Evolutionary conservation across 2,329 filamentous ascomycete species (phyloP).

Genomic region (Hypoxylon sp.): DNA sequence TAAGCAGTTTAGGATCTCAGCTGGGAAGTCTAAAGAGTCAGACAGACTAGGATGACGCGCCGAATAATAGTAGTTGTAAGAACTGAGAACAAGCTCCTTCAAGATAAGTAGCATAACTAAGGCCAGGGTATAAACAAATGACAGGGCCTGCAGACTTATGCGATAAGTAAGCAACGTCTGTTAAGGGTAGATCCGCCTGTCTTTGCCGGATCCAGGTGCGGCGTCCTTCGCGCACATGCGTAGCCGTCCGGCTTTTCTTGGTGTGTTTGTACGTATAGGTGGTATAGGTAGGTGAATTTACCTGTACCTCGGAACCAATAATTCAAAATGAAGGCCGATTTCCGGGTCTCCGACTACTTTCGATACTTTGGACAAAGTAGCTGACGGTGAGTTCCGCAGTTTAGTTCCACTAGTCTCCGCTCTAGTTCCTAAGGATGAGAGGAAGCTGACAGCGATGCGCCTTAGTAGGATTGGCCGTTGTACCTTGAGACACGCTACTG

Average conservation of each 20-base stretch:
- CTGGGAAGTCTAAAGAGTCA: conserved; percentile 14
- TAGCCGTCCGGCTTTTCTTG: conserved; percentile 4
- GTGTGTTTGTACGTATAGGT: conserved; percentile 22
- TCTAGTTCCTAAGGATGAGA: conserved; percentile 18
- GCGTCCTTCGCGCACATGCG: conserved; percentile 20
- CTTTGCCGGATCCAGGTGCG: conserved; percentile 23
- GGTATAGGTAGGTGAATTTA: conserved; percentile 25
- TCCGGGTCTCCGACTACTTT: conserved; percentile 17
- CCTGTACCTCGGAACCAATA: conserved; percentile 32
- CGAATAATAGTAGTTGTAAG: conserved; percentile 25
- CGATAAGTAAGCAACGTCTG: conserved; percentile 36
- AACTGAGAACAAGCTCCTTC: conserved; percentile 23
- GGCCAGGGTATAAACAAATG: conserved; percentile 9
- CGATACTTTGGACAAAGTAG: conserved; percentile 13
- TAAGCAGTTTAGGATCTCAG: conserved; percentile 31
- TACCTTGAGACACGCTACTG: conserved; percentile 13
- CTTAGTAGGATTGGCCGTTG: conserved; percentile 16
- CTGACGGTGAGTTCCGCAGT: conserved; percentile 31
- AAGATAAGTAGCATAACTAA: conserved; percentile 27
- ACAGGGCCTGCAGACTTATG: conserved; percentile 26
- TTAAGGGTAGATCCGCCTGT: conserved; percentile 24
- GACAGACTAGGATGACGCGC: conserved; percentile 18
- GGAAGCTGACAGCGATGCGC: conserved; percentile 29
- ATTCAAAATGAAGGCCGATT: conserved; percentile 28
- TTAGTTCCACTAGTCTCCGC: conserved; percentile 28